Base-by-base conservation (phyloP, 2,329 filamentous ascomycete species). In the Aspergillus transmontanensis region DNA sequence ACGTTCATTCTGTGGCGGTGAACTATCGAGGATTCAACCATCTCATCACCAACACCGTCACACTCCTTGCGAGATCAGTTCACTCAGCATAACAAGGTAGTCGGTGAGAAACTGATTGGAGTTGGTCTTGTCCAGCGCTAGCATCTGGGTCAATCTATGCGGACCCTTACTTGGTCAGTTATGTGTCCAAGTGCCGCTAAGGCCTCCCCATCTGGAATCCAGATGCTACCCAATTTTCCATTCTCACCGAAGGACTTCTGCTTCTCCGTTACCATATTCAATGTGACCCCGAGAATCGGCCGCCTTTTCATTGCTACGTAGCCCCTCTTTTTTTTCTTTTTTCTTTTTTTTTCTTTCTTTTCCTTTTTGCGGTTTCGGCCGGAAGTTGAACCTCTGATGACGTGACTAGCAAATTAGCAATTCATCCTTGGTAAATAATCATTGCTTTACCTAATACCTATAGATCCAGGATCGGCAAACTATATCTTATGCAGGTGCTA, bases 1-100 rank as follows among this genome's bases (percentile, higher is more conserved):
- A 61, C 62, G 59, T 28, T 26, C 28, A 12, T 28, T 14, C 41
- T 67, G 66, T 68, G 66, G 66, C 66, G 66, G 65, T 67, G 66
- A 61, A 66, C 10, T 26, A 46, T 43, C 19, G 28, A 54, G 21
- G 23, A 26, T 41, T 26, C 51, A 54, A 54, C n/a, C 50, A 53
- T 45, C n/a, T 12, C 43, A 23, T 26, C 30, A 36, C 21, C 4
- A 54, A 21, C 51, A 54, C 30, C 21, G 5, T 54, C 32, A 26
- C 28, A 34, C 11, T 54, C 51, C 51, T 30, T 50, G 7, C 46
- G 2, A 14, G 19, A 54, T 54, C 51, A 4, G 32, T 36, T 36
- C 19, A 19, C 51, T 19, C 30, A 21, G 14, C 16, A 34, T 53
- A 21, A 23, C 19, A 11, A 23, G 19, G 5, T 16, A 23, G 28